Base-by-base conservation (phyloP, 179 eudicot genomes). In the Dionaea muscipula region DNA sequence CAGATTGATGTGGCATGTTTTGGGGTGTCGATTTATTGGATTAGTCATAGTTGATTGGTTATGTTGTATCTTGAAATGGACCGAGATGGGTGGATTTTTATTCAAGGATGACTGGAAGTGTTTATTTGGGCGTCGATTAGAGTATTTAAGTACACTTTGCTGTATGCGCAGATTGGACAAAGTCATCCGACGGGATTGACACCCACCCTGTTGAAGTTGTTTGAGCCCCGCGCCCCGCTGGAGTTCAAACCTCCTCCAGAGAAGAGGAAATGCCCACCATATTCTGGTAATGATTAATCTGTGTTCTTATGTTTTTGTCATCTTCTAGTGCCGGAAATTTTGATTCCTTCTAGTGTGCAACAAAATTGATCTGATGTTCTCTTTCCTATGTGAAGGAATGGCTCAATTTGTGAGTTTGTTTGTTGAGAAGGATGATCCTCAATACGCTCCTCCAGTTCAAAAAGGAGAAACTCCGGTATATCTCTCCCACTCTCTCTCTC, bases 121-220 rank as follows among this genome's bases (percentile, higher is more conserved):
- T 5, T 41, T 18, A 5, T 17, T 15, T 18, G 20, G 10, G 8
- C 21, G 21, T 1, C 4, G 48, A 0, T 44, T 31, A 31, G 0
- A 4, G 8, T 31, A 31, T 31, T 31, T n/a, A n/a, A 31, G 10
- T 19, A 26, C 31, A 31, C 41, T n/a, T 28, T 20, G 12, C 18
- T 21, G 1, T 58, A n/a, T 10, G 10, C 61, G 56, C 83, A 93
- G 99, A 83, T 93, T 69, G 99, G 87, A 24, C 83, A 76, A 62
- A 72, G 78, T 61, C 99, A 93, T 67, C 96, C 99, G 12, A 93
- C 99, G 33, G 99, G 99, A 46, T 65, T 93, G 60, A 88, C 99
- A 1, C 49, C 74, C 12, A 81, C 76, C 53, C 78, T 93, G 51
- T 64, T 93, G 68, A 93, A 81, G 74, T 79, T 93, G 22, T 93